Evolutionary conservation across 768 basidiomycete species (phyloP).

Genomic region (Xanthoconium stramineum): DNA sequence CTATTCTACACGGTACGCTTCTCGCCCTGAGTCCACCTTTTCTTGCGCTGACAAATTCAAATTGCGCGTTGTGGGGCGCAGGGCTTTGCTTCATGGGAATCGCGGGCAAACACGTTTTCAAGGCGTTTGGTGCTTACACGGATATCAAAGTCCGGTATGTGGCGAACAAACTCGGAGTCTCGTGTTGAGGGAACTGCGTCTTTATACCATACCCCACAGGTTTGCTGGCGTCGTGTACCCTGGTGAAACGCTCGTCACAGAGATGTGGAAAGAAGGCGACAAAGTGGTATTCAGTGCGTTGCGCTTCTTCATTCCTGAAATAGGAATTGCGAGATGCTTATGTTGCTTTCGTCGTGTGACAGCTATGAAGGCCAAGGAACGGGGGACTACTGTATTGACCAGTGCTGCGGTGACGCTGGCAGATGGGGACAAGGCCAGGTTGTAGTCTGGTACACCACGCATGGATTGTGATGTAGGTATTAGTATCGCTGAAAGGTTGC

Average conservation of each 20-base stretch:
- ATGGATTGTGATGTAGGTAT: neutral
- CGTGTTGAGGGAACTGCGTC: neutral
- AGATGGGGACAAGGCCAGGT: constrained; percentile 54
- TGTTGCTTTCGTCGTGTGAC: neutral
- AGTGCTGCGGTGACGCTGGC: constrained; percentile 79
- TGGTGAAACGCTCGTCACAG: constrained; percentile 90
- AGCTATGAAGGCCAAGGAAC: constrained; percentile 90
- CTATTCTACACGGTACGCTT: constrained; percentile 67
- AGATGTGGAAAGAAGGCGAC: constrained; percentile 96
- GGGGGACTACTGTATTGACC: constrained; percentile 65
- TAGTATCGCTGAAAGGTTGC: neutral
- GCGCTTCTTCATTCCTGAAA: neutral
- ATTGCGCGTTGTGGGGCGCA: constrained; percentile 9
- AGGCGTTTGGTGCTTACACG: constrained; percentile 78
- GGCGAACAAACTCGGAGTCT: neutral
- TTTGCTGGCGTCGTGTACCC: constrained; percentile 93
- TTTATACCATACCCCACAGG: constrained; percentile 31
- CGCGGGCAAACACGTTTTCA: constrained; percentile 87
- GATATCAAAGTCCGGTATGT: constrained; percentile 93
- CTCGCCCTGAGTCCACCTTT: neutral
- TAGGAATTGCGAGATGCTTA: neutral
- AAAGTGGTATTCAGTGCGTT: constrained; percentile 89
- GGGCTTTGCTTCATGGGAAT: constrained; percentile 92
- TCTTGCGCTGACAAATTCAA: neutral
- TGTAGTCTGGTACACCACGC: constrained; percentile 33